Evolutionary conservation across 2,329 filamentous ascomycete species (phyloP), one percentile per base, ranked within the genome.

Genomic region (Cercospora sesami): DNA sequence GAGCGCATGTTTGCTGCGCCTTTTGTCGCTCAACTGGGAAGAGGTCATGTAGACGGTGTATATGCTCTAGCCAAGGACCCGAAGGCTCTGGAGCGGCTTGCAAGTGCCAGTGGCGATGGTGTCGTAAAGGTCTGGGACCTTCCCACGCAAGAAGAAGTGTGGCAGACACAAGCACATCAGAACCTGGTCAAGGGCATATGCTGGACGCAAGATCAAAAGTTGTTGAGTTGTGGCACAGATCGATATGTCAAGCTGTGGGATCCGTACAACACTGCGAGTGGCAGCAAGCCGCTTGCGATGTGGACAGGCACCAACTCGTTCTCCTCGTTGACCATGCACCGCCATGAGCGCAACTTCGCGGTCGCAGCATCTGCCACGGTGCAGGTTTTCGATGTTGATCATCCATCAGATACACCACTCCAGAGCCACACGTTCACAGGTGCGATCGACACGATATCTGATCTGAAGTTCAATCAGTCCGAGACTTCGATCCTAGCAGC

Each of bases 101-200:
- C 93, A 6, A 94, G 91, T 76, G 93, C 92, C 53, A 93, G 90
- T 73, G 94, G 94, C 71, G 95, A 99, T 79, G 94, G 95, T 72
- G 89, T 97, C 9, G 87, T 99, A 67, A 99, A 99, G 81, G 91
- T 95, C 36, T 96, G 93, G 93, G 90, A 96, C 80, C 82, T 95
- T 73, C 87, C 89, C 8, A 90, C 85, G 69, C 84, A 87, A 66
- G 88, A 91, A 30, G 90, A 95, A 77, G 85, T 90, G 59, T 94
- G 91, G 90, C 86, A 91, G 74, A 86, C 87, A 3, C 88, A 91
- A 71, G 94, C 93, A 26, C 96, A 99, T 78, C 92, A 97, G 74
- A 96, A 96, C 74, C 90, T 97, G 55, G 92, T 98, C 73, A 97
- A 96, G 83, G 91, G 91, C 14, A 85, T 97, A 78, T 91, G 90